Evolutionary conservation across 2,329 filamentous ascomycete genomes (phyloP).

Genomic region (Alternaria longipes): DNA sequence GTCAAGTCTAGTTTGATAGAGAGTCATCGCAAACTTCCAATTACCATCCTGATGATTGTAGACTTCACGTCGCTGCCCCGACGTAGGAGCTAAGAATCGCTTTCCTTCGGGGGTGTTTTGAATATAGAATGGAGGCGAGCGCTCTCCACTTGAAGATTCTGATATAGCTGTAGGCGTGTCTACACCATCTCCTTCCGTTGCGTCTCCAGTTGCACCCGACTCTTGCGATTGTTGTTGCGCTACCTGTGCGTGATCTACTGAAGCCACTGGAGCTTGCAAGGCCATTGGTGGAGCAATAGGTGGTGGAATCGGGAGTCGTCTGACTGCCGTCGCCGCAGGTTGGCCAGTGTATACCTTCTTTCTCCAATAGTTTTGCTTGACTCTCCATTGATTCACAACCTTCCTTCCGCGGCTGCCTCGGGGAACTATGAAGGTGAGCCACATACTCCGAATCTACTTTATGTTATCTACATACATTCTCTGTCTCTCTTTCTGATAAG

Average conservation of each 20-base stretch:
- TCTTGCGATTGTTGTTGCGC: not conserved
- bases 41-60: not conserved
- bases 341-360: not conserved
- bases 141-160: not conserved
- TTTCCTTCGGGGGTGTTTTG: rapidly evolving
- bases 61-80: not conserved
- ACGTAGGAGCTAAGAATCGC: not conserved
- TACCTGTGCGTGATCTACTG: not conserved
- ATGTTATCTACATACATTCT: not conserved
- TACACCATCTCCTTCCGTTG: not conserved
- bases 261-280: not conserved
- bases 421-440: not conserved
- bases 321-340: not conserved
- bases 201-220: not conserved
- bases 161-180: not conserved
- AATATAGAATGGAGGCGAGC: not conserved
- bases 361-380: not conserved
- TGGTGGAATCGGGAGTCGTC: not conserved
- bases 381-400: not conserved
- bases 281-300: not conserved
- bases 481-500: not conserved
- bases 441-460: not conserved
- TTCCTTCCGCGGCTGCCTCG: not conserved
- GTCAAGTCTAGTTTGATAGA: not conserved
- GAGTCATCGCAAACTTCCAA: not conserved